A percentile compares a stretch with the other conserved stretches of the same genome.
Conservation (phyloP, 176 grass and related monocot genomes). For the Zea mays region Zm-B73-REFERENCE-NAM-5.0 NC_050098.1:19025001-19025500, state of each 20-base stretch:
- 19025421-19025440: slow-evolving; percentile 17
- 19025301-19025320: slow-evolving; percentile 21
- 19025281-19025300: slow-evolving; percentile 41
- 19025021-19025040: slow-evolving; percentile 65
- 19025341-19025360: slow-evolving; percentile 38
- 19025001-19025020: slow-evolving; percentile 67
- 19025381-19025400: slow-evolving; percentile 40
- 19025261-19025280: slow-evolving; percentile 24
- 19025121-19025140: slow-evolving; percentile 38
- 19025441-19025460: slow-evolving; percentile 34
- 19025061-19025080: slow-evolving; percentile 47
- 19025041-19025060: slow-evolving; percentile 46
- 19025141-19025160: slow-evolving; percentile 44
- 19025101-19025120: slow-evolving; percentile 43
- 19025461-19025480: slow-evolving; percentile 17
- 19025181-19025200: slow-evolving; percentile 97
- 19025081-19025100: slow-evolving; percentile 57
- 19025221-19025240: slow-evolving; percentile 64
- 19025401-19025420: slow-evolving; percentile 37
- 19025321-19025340: not conserved
- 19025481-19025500: not conserved
- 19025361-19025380: slow-evolving; percentile 14
- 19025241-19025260: too few species aligned
- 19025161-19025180: slow-evolving; percentile 47
- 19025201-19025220: slow-evolving; percentile 92